Percentiles rank a stretch among this genome's conserved stretches.
Evolutionary conservation across 495 filamentous ascomycete species (phyloP).

Genomic region (Entonaema liquescens): DNA sequence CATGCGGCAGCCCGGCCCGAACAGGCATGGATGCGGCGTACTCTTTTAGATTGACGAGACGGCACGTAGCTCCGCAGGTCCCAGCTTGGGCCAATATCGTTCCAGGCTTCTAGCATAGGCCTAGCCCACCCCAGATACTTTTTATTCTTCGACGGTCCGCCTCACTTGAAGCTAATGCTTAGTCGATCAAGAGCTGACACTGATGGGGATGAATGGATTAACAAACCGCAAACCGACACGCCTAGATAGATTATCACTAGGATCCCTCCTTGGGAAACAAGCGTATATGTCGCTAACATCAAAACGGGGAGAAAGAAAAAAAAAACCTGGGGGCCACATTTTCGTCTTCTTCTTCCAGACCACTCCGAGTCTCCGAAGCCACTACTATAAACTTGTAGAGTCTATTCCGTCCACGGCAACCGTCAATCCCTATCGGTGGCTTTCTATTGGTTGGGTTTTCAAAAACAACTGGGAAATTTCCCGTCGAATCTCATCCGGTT

Average conservation of each 20-base stretch:
- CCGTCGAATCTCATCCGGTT: slow-evolving; percentile 42
- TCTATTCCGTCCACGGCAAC: slow-evolving; percentile 25
- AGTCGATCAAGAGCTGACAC: slow-evolving; percentile 28
- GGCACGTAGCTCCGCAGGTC: slow-evolving; percentile 45
- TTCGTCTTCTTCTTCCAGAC: slow-evolving; percentile 17
- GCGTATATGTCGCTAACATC: not conserved
- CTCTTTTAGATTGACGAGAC: slow-evolving; percentile 47
- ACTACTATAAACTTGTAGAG: slow-evolving; percentile 3
- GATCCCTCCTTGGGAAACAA: slow-evolving; percentile 9
- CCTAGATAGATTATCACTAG: slow-evolving; percentile 37
- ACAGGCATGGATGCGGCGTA: slow-evolving; percentile 40
- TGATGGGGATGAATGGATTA: slow-evolving; percentile 5
- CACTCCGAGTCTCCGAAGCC: slow-evolving; percentile 35
- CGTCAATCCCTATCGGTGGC: slow-evolving; percentile 29
- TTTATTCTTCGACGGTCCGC: slow-evolving; percentile 37
- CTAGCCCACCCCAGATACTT: slow-evolving; percentile 8
- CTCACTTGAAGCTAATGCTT: slow-evolving; percentile 29
- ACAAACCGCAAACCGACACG: slow-evolving; percentile 23
- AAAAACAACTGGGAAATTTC: slow-evolving; percentile 24
- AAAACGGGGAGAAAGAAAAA: not conserved
- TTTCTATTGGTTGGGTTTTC: slow-evolving; percentile 43
- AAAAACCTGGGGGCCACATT: not conserved
- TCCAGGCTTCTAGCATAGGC: not conserved
- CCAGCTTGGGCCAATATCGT: slow-evolving; percentile 21
- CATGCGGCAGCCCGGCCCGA: slow-evolving; percentile 48